Evolutionary conservation across 441 rosid genomes (phyloP), one percentile per base, ranked within the genome.

Genomic region (Populus trichocarpa): DNA sequence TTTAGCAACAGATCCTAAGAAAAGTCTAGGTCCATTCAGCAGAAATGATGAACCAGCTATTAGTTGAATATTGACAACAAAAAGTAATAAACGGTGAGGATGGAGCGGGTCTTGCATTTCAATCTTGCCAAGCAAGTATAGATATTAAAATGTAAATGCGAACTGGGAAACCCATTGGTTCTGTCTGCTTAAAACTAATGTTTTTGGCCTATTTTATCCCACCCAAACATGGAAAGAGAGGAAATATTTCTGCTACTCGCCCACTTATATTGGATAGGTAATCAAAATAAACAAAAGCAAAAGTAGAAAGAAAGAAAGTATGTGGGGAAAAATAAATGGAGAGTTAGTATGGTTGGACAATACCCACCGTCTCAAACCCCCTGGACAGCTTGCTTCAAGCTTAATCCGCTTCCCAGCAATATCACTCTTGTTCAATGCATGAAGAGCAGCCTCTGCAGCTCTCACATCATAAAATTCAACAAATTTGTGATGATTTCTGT

Each of bases 401-500:
- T 83, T 90, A 65, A 89, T 89, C 69, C 67, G 85, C 79, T 86
- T 90, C 79, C 90, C 90, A 35, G 84, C 84, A 76, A 86, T 84
- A 72, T 85, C 81, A 69, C 84, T 85, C 80, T 73, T 80, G 80
- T 85, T 83, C 76, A 86, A 80, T 42, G 81, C 86, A 67, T 13
- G 82, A 70, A 89, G 83, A 63, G 94, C 90, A 76, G 89, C 83
- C 50, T 87, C 89, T 65, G 93, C 89, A 69, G 88, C 90, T 88
- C 93, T 86, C 67, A 84, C 80, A 84, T 90, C 93, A 79, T 87
- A 90, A 76, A 88, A 90, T 73, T 90, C 90, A 69, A 90, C 75
- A 68, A 84, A 82, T 75, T 83, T 88, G 72, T 87, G 82, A 67
- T 85, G 83, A 80, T 83, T 84, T 78, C 83, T 81, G 64, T 83